Conservation (phyloP, 1,284 basidiomycete genomes). For the Fomes fomentarius region DNA sequence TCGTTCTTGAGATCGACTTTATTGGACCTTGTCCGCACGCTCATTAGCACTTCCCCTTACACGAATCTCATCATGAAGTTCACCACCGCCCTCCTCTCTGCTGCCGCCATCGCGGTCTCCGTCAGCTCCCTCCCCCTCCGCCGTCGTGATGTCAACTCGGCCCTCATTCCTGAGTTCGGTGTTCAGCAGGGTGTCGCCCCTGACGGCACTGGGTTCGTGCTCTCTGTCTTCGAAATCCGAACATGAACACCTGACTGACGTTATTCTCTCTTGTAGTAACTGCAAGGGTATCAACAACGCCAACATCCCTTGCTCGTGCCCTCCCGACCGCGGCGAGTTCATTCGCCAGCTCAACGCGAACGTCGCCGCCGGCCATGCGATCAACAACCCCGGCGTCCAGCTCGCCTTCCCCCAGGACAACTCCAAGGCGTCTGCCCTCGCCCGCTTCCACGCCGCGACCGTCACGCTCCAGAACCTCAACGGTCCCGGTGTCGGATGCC, state of each 20-base stretch:
- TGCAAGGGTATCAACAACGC: conserved; percentile 31
- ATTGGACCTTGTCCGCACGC: conserved; percentile 5
- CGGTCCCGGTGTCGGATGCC: conserved; percentile 42
- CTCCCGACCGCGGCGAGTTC: conserved; percentile 38
- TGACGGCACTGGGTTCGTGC: conserved; percentile 43
- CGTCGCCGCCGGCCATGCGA: conserved; percentile 58
- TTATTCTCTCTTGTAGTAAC: conserved; percentile 22
- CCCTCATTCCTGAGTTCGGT: conserved; percentile 59
- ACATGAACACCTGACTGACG: not conserved
- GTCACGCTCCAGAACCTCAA: conserved; percentile 42
- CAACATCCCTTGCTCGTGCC: conserved; percentile 49
- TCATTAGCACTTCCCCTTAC: conserved; percentile 4
- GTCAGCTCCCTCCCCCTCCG: conserved; percentile 46
- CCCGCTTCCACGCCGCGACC: conserved; percentile 50
- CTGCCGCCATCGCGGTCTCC: conserved; percentile 37
- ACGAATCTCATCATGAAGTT: conserved; percentile 28
- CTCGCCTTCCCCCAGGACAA: conserved; percentile 63
- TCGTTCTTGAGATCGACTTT: conserved; percentile 4
- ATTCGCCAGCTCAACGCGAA: conserved; percentile 57
- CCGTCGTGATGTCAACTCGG: conserved; percentile 39
- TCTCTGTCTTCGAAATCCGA: not conserved
- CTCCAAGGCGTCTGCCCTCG: conserved; percentile 52
- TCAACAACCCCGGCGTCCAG: conserved; percentile 59
- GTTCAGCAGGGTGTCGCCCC: conserved; percentile 52
- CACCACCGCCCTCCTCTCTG: conserved; percentile 32